Evolutionary conservation across 805 yeast species (phyloP), one percentile per base, ranked within the genome.

Genomic region (Phaffomyces antillensis): DNA sequence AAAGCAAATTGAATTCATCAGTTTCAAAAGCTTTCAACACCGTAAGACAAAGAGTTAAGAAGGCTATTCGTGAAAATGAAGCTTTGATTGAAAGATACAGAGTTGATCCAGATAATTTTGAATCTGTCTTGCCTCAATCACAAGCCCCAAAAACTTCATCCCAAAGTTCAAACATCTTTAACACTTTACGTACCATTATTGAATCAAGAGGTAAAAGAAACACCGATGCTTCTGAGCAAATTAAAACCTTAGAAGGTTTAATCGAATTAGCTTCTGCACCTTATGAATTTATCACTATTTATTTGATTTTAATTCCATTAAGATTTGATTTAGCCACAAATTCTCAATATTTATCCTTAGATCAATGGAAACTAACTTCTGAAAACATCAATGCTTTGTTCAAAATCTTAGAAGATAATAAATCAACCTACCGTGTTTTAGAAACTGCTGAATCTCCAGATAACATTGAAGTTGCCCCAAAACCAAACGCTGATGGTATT

Each of bases 141-240:
- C 66, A 75, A 11, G 61, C 66, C 43, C 68, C 65, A 24, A 61
- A 65, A 42, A 51, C 59, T 37, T 41, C 54, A 20, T 16, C 51
- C 32, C 39, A 56, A 50, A 52, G 49, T 44, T 55, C 62, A 16
- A 59, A 60, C 35, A 80, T 89, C 45, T 88, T 90, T 71, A 71
- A 80, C 46, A 78, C 85, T 32, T 73, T 93, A 62, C 77, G 83
- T 62, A 66, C 79, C 44, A 81, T 93, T 46, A 70, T 85, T 48
- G 98, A 93, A 66, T 75, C 89, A 41, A 83, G 99, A 70, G 99
- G 99, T 72, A 90, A 90, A 74, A 91, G 87, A 73, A 89, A 87
- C 64, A 84, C 88, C 51, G 96, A 91, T 64, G 79, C 82, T 52
- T 64, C 62, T 51, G 95, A 86, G 64, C 96, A 91, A 66, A 78